Evolutionary conservation across 495 filamentous ascomycete genomes (phyloP).

Genomic region (Xylaria curta): DNA sequence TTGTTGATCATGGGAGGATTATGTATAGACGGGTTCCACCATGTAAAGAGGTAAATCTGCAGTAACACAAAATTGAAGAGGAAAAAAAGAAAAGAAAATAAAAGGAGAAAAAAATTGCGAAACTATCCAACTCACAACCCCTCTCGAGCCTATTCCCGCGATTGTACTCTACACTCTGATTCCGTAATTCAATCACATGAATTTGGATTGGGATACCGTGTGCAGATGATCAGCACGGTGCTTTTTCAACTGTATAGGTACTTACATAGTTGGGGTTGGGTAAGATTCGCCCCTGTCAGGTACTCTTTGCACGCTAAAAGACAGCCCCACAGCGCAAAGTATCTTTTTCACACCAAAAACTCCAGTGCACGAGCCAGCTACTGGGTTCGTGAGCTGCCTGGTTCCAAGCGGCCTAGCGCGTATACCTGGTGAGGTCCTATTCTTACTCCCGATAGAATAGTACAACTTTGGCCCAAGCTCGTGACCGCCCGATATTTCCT

Average conservation of each 20-base stretch:
- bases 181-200: neutral
- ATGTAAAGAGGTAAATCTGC: no score
- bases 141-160: neutral
- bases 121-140: neutral
- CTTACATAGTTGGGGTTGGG: no score
- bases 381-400: no score
- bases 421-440: no score
- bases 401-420: no score
- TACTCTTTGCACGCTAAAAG: no score
- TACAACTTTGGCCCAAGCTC: conserved; percentile 1
- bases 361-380: no score
- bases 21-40: conserved; percentile 32
- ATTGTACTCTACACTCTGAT: neutral
- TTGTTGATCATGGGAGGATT: conserved; percentile 26
- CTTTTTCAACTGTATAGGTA: neutral
- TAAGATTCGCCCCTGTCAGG: no score
- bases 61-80: neutral
- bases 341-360: no score
- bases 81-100: no score
- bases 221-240: neutral
- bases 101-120: neutral
- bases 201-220: neutral
- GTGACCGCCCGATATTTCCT: neutral
- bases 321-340: no score
- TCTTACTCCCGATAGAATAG: no score